Evolutionary conservation across 768 basidiomycete species (phyloP).

Genomic region (Hericium coralloides): DNA sequence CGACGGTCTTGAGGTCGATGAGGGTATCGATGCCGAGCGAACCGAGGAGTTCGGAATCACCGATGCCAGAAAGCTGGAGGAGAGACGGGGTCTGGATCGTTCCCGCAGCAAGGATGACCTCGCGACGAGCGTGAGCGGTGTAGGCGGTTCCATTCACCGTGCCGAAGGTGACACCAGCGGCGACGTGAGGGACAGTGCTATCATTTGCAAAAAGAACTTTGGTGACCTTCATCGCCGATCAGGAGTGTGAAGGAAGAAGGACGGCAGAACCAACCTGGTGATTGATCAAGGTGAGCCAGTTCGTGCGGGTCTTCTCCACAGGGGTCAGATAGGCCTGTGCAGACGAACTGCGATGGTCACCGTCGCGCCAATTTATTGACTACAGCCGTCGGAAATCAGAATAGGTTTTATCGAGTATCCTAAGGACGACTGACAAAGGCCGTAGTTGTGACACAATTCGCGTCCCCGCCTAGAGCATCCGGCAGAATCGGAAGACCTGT

Average conservation of each 20-base stretch:
- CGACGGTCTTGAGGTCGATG: slow-evolving; percentile 28
- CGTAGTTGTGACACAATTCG: background rate
- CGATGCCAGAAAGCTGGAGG: slow-evolving; percentile 27
- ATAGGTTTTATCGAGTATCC: background rate
- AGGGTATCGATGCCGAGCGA: slow-evolving; percentile 21
- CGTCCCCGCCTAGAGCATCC: background rate
- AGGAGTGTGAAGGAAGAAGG: background rate
- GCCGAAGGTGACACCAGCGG: background rate
- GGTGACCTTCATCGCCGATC: background rate
- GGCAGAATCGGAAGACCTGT: background rate
- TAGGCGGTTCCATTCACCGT: slow-evolving; percentile 14
- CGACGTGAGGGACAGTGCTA: background rate
- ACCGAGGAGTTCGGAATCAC: slow-evolving; percentile 19
- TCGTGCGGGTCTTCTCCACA: slow-evolving; percentile 35
- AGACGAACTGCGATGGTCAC: slow-evolving; percentile 46
- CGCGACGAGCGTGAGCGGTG: background rate
- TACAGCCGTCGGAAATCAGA: background rate
- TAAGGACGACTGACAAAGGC: background rate
- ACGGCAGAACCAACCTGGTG: slow-evolving; percentile 35
- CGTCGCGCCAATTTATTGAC: slow-evolving; percentile 25
- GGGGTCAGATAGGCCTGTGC: slow-evolving; percentile 47
- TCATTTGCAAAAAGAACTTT: background rate
- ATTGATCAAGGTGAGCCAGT: slow-evolving; percentile 37
- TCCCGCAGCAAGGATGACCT: slow-evolving; percentile 2
- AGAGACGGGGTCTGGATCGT: background rate